Evolutionary conservation across 2,329 filamentous ascomycete genomes (phyloP), one percentile per base, ranked within the genome.

Genomic region (Neopestalotiopsis rosae): DNA sequence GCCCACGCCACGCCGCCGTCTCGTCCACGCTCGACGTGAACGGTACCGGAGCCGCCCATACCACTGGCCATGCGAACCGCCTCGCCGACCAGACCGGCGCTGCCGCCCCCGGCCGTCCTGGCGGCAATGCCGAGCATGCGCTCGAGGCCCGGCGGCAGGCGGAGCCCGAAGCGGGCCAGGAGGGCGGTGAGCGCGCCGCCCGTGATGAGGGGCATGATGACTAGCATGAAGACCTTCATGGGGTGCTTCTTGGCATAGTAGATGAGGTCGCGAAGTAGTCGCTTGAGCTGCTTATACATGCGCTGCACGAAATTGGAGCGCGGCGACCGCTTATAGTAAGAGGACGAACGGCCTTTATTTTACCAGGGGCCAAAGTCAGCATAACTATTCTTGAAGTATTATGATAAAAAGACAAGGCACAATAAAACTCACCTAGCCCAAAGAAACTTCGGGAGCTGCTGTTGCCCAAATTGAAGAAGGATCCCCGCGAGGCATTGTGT

Each of bases 141-240:
- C 81, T 90, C 85, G 69, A 94, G 77, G 13, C 85, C 81, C 5
- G 85, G 84, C 0, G 95, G 95, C 72, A 97, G 80, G 71, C 91
- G 87, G 70, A 98, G 85, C 28, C 95, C 95, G 79, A 98, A 92
- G 77, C 91, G 90, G 49, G 89, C 88, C 61, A 97, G 87, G 59
- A 98, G 84, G 61, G 92, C 93, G 9, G 91, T 91, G 73, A 98
- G 82, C 34, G 93, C 92, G 40, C 95, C 95, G 65, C 94, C 94
- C 1, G 92, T 94, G 75, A 98, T 84, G 69, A 98, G 86, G 10
- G 95, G 95, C 88, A 98, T 90, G 75, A 98, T 88, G 71, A 97
- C 91, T 71, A 94, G 88, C 85, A 93, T 86, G 84, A 98, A 93
- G 62, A 97, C 93, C 82, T 97, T 97, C 77, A 94, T 83, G 0